Evolutionary conservation across 106 monocot genomes (phyloP), one percentile per base, ranked within the genome.

Genomic region (Posidonia australis): DNA sequence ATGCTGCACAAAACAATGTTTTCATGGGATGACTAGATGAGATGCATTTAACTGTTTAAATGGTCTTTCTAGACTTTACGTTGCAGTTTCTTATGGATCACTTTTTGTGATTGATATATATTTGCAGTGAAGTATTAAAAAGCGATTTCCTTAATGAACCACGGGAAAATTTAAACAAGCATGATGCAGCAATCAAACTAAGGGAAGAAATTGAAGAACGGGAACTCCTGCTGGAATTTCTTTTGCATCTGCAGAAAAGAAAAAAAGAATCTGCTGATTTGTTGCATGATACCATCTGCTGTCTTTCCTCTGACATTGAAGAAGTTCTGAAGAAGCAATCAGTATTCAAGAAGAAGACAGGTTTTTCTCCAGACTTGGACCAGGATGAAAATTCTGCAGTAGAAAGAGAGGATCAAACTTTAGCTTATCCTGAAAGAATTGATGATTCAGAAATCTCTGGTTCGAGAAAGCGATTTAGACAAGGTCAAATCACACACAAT

Each of bases 111-210:
- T 36, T 36, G 36, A 36, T 36, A 4, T 2, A 36, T 7, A 36
- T 9, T 64, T 47, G 41, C 77, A 98, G 96, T 63, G 84, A 91
- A 60, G 77, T 98, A 44, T 67, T 98, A 67, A 79, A 87, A 73
- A 87, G 87, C 66, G 96, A 91, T 24, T 87, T 98, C 65, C 77
- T 98, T 19, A 90, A 83, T 73, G 87, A 76, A 62, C 72, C 77
- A 51, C 77, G 58, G 36, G 74, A 79, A 46, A 78, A 64, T 42
- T 72, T 90, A 41, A 76, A 84, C 66, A 90, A 85, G 54, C 81
- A 78, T 61, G 90, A 87, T 75, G 74, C 78, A 51, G 84, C 78
- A 48, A 70, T 83, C 52, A 82, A 70, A 46, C 60, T 98, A 65
- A 74, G 67, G 36, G 79, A 98, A 53, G 80, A 98, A 53, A 90